phyloP scores from a whole-genome alignment of 805 yeast species.

The Metschnikowia amazonensis region DNA sequence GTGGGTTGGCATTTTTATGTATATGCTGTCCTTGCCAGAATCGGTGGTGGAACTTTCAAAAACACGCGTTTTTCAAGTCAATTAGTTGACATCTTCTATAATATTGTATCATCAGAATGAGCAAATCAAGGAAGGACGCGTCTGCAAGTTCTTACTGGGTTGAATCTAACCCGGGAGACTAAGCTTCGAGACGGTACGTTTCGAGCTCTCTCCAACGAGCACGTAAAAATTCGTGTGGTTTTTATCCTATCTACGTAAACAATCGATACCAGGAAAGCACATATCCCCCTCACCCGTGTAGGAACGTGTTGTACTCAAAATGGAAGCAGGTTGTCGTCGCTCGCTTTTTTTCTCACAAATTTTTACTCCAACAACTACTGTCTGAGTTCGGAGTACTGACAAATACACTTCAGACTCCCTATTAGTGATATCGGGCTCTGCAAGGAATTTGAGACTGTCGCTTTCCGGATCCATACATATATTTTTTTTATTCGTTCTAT shows the following conservation, averaged over 20 bases:
- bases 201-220: background rate
- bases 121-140: background rate
- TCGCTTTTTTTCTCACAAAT: conserved; percentile 14
- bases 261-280: background rate
- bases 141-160: background rate
- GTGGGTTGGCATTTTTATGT: background rate
- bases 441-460: background rate
- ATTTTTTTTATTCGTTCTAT: background rate
- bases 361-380: conserved; percentile 4
- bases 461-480: too few relatives aligned
- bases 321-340: conserved; percentile 15
- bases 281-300: background rate
- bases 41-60: background rate
- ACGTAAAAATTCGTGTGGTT: conserved; percentile 1
- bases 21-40: background rate
- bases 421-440: background rate
- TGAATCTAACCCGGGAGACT: background rate
- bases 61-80: background rate
- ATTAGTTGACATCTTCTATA: background rate
- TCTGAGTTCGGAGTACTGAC: background rate
- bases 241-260: background rate
- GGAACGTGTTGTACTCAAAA: conserved; percentile 21
- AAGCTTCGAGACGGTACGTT: background rate
- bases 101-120: background rate
- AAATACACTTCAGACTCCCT: background rate